Conservation (phyloP, 1,284 basidiomycete species). For the Naganishia liquefaciens region DNA sequence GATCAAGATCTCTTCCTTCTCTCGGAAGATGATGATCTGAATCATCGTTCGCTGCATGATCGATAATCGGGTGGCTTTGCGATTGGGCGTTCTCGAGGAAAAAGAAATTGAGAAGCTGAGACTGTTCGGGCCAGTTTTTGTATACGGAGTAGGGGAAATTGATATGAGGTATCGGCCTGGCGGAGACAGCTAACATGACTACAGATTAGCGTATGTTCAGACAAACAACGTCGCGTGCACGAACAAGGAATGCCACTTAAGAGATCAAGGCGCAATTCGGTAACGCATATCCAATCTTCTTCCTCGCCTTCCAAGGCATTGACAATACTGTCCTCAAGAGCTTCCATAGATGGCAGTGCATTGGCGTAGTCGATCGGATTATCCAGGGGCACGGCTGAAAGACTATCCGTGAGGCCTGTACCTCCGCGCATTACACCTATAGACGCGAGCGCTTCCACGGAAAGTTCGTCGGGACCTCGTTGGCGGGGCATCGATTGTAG, state of each 20-base stretch:
- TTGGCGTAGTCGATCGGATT: background rate
- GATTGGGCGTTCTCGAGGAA: constrained; percentile 1
- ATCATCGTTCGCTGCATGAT: background rate
- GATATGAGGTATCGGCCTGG: constrained; percentile 26
- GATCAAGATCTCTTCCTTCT: constrained; percentile 18
- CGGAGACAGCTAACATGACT: constrained; percentile 10
- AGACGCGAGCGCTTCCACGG: constrained; percentile 1
- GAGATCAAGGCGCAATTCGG: constrained; percentile 21
- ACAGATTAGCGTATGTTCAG: background rate
- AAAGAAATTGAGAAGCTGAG: background rate
- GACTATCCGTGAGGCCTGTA: background rate
- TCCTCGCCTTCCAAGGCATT: constrained; percentile 18
- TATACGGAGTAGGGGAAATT: constrained; percentile 15
- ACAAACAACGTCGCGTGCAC: background rate
- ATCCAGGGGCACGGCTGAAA: background rate
- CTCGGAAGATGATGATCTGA: background rate
- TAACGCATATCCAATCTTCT: constrained; percentile 28
- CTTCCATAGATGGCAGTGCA: background rate
- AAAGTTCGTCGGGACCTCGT: background rate
- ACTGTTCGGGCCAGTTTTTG: background rate
- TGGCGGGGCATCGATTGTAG: constrained; percentile 1
- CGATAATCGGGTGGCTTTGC: no score
- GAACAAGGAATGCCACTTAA: constrained; percentile 15
- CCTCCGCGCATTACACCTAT: constrained; percentile 11
- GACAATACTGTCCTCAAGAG: background rate